Evolutionary conservation across 805 yeast genomes (phyloP), one percentile per base, ranked within the genome.

Genomic region (Yamadazyma sp.): DNA sequence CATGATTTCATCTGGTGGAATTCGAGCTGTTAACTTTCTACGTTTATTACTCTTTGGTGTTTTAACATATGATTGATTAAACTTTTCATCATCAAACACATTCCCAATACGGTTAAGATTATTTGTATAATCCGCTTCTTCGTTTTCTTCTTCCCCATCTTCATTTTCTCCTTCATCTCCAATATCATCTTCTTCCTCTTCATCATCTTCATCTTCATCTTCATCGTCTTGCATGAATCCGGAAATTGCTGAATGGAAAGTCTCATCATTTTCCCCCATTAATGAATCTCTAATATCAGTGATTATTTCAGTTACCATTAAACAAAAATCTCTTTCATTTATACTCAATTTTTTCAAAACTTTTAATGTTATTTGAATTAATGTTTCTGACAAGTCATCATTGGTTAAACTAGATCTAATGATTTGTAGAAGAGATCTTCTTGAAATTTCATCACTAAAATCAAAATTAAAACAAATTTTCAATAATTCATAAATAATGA

Each of bases 391-490:
- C 17, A 84, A 62, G 11, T 72, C 65, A 34, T 77, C 82, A 27
- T 74, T 69, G 1, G 80, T 70, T 38, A 83, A 61, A n/a, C 80
- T 65, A 15, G 76, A 65, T 41, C 70, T 55, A 16, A 65, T 55
- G 8, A 64, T 55, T 23, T 65, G 67, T 25, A 84, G 60, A 76
- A 87, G 78, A 29, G 78, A 78, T 55, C 95, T 73, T 52, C 96
- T 75, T 14, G 97, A 96, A 30, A 84, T 75, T 56, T 89, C 96
- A 62, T 93, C 97, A 48, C 87, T 82, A 50, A 78, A 87, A 55
- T 93, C 98, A 52, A 82, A 83, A 24, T 76, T 75, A 19, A 73
- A 73, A 0, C 89, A 81, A 18, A 86, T 73, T 7, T 65, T 57
- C 24, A 91, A 54, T 14, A 91, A 56, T 56, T 93, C 96, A 39